Base-by-base conservation (phyloP, 805 yeast species). In the Vanderwaltozyma polyspora region DNA sequence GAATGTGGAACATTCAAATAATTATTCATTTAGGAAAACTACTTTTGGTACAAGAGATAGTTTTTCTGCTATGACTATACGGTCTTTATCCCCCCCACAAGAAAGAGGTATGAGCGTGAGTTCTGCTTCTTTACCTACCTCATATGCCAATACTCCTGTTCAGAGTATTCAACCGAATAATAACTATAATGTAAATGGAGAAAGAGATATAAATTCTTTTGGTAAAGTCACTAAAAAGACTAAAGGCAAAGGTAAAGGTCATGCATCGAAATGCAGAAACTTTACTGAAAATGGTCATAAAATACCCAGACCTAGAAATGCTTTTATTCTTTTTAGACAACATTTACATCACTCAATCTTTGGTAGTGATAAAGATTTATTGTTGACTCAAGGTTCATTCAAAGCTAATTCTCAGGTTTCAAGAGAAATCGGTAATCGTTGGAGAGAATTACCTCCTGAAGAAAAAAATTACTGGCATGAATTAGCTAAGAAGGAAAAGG, bases 241-340 rank as follows among this genome's bases (percentile, higher is more conserved):
- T 12, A 24, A 24, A 5, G 12, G 12, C 13, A 24, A 24, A 19
- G 19, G 6, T 18, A 26, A 6, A 31, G 19, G 24, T 28, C 18
- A 12, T 35, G 38, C 16, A n/a, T n/a, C n/a, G n/a, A 21, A 31
- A 14, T 35, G 38, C 17, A 35, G 30, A 19, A 28, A 31, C 19
- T 25, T 16, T 9, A 31, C 32, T 5, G 32, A 31, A 6, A 27
- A 25, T 19, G 34, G 35, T 12, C n/a, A 17, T 11, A 46, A 44
- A 35, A 83, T 83, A 34, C 85, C 49, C 18, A 36, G 47, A 19
- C 93, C 93, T 12, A 64, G 91, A 55, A 82, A 82, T 51, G 94
- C 94, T 1, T 83, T 83, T 52, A 83, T 83, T 30, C 63, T 83
- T 29, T 83, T 79, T 59, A 72, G 94, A 44, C 94, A 84, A 55